phyloP scores from a whole-genome alignment of 164 flowering plant genomes.

The Macadamia tetraphylla region DNA sequence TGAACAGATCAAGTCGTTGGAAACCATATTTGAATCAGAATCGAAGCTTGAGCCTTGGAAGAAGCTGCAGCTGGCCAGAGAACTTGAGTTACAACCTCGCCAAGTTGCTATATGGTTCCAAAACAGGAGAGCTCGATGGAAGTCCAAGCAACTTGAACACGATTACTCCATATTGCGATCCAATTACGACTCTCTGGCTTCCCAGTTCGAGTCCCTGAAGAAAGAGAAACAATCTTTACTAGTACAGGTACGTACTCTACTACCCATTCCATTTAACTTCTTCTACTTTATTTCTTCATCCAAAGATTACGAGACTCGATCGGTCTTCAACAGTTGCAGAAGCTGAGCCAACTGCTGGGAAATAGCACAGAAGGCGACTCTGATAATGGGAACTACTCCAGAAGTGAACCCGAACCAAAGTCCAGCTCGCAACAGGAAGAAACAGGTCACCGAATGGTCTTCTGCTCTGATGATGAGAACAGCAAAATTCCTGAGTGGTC shows the following conservation, averaged over 20 bases:
- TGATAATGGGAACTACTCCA: slow-evolving; percentile 12
- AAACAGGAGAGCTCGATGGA: slow-evolving; percentile 81
- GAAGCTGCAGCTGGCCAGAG: slow-evolving; percentile 58
- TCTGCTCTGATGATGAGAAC: slow-evolving; percentile 20
- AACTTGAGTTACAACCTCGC: slow-evolving; percentile 64
- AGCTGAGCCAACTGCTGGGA: slow-evolving; percentile 39
- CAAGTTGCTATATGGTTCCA: slow-evolving; percentile 92
- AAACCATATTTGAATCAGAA: slow-evolving; percentile 60
- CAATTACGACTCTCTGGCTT: slow-evolving; percentile 38
- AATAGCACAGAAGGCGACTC: slow-evolving; percentile 18
- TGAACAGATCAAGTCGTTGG: slow-evolving; percentile 56
- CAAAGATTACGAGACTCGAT: neutral
- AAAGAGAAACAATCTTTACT: slow-evolving; percentile 49
- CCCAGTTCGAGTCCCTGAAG: slow-evolving; percentile 37
- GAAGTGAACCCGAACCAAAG: slow-evolving; percentile 15
- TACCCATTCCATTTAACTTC: neutral
- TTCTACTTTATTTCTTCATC: neutral
- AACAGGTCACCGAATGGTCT: slow-evolving; percentile 10
- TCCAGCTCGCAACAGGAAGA: slow-evolving; percentile 14
- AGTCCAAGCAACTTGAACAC: slow-evolving; percentile 66
- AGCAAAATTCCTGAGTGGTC: slow-evolving; percentile 13
- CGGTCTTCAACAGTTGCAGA: slow-evolving; percentile 35
- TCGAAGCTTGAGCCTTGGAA: slow-evolving; percentile 55
- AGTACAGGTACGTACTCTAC: slow-evolving; percentile 36
- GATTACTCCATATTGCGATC: slow-evolving; percentile 39